Evolutionary conservation across 2,329 filamentous ascomycete species (phyloP), one percentile per base, ranked within the genome.

Genomic region (Colletotrichum magnum): DNA sequence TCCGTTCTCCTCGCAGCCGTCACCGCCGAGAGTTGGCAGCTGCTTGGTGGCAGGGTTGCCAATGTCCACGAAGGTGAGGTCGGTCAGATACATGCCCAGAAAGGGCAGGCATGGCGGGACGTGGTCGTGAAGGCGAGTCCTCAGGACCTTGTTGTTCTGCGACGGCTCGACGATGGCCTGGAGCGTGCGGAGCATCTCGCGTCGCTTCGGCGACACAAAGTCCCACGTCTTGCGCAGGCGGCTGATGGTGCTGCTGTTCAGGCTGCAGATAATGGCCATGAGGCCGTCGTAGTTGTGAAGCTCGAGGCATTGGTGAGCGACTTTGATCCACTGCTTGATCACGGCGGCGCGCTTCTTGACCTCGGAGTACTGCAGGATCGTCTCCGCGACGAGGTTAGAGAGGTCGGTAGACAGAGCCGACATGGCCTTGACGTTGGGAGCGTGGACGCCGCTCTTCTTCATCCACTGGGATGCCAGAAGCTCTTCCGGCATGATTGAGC

Each of bases 291-390:
- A 99, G 82, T 99, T 99, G 83, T 96, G 92, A 28, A 98, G 87
- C 76, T 96, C 93, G 5, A 97, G 85, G 73, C 94, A 97, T 75
- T 93, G 93, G 74, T 92, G 88, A 1, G 94, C 94, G 74, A 98
- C 91, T 85, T 98, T 99, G 78, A 98, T 93, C 96, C 96, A 99
- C 75, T 98, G 95, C 84, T 99, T 98, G 83, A 99, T 96, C 60
- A 94, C 89, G 2, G 88, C 84, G 1, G 96, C 95, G 28, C 96
- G 90, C 84, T 95, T 97, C 88, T 98, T 98, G 28, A 92, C 90
- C 78, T 98, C 96, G n/a, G 93, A 88, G 66, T 94, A 88, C 64
- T 93, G 90, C 15, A 99, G 87, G 74, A 99, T 97, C 0, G 93
- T 97, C 77, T 98, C 95, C 0, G 94, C 93, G 12, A 99, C 96